phyloP scores from a whole-genome alignment of 805 yeast genomes.

The Starmerella riodocensis region DNA sequence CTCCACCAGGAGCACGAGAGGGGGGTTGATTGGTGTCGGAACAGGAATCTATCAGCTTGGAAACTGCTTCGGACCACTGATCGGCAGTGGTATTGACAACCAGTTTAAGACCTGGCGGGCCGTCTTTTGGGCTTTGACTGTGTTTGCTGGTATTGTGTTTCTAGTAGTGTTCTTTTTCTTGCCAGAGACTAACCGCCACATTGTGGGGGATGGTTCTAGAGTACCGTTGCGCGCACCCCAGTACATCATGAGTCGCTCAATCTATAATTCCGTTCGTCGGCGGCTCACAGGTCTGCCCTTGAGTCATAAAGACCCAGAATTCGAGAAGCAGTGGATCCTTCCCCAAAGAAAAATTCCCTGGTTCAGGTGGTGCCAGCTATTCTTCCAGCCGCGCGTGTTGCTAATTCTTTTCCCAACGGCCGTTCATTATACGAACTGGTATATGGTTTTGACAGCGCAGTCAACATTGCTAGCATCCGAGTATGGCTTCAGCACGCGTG shows the following conservation, averaged over 20 bases:
- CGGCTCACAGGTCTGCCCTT: slow-evolving; percentile 20
- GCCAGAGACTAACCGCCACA: slow-evolving; percentile 63
- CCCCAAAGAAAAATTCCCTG: slow-evolving; percentile 14
- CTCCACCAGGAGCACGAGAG: slow-evolving; percentile 52
- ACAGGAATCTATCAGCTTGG: slow-evolving; percentile 57
- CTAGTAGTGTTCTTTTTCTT: slow-evolving; percentile 30
- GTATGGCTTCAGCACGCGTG: slow-evolving; percentile 40
- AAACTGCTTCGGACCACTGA: slow-evolving; percentile 66
- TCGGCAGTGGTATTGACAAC: slow-evolving; percentile 40
- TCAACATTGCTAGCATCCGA: slow-evolving; percentile 39
- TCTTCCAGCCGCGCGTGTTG: slow-evolving; percentile 35
- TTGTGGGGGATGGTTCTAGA: slow-evolving; percentile 65
- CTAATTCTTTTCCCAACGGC: slow-evolving; percentile 45
- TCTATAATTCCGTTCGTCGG: slow-evolving; percentile 19
- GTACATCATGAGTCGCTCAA: slow-evolving; percentile 18
- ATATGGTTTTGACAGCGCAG: slow-evolving; percentile 51
- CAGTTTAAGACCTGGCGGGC: slow-evolving; percentile 52
- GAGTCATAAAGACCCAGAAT: slow-evolving; percentile 13
- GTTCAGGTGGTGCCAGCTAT: slow-evolving; percentile 31
- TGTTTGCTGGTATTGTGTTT: slow-evolving; percentile 41
- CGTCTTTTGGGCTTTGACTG: slow-evolving; percentile 49
- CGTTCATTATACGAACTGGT: slow-evolving; percentile 56
- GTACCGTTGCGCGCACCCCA: slow-evolving; percentile 25
- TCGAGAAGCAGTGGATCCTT: slow-evolving; percentile 18
- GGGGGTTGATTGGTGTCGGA: slow-evolving; percentile 53